These are phyloP conservation scores for Russula abietina DNA, from an alignment of 768 basidiomycete species.

Conservation along the genomic window DNA sequence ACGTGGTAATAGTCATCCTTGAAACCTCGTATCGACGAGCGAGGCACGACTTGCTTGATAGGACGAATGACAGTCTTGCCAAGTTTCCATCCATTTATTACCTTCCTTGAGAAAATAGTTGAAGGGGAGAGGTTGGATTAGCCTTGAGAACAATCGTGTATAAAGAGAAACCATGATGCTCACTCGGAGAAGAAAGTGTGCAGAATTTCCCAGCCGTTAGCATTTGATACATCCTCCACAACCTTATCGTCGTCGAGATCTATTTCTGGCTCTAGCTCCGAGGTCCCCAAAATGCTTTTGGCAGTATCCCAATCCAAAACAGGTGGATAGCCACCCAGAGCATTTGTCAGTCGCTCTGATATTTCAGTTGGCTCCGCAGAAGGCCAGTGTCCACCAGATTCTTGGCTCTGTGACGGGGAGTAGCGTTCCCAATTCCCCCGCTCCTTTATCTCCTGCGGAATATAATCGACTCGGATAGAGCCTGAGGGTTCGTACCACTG, in stretches of 20 bases:
- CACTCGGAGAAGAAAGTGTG: slow-evolving; percentile 39
- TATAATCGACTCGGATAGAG: slow-evolving; percentile 36
- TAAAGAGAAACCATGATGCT: slow-evolving; percentile 22
- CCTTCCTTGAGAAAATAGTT: too few relatives aligned
- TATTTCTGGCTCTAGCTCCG: not conserved
- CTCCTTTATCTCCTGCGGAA: slow-evolving; percentile 31
- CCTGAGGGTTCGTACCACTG: slow-evolving; percentile 37
- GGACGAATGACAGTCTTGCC: slow-evolving; percentile 38
- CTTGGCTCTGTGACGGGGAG: slow-evolving; percentile 19
- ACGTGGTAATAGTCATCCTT: slow-evolving; percentile 36
- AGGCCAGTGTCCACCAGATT: slow-evolving; percentile 15
- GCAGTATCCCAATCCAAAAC: slow-evolving; percentile 12
- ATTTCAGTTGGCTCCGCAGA: not conserved
- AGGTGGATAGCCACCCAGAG: too few relatives aligned
- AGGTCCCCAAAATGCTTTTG: not conserved
- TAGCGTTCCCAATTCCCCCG: slow-evolving; percentile 31
- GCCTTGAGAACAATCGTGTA: not conserved
- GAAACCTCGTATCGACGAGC: slow-evolving; percentile 35
- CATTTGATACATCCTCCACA: slow-evolving; percentile 32
- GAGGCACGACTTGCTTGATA: slow-evolving; percentile 34
- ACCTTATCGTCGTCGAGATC: slow-evolving; percentile 28
- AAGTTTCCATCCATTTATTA: slow-evolving; percentile 38
- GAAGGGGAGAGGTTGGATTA: not conserved
- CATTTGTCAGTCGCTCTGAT: not conserved
- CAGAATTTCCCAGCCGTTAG: slow-evolving; percentile 38